Base-by-base conservation (phyloP, 345 rosid species). In the Ailanthus altissimus region DNA sequence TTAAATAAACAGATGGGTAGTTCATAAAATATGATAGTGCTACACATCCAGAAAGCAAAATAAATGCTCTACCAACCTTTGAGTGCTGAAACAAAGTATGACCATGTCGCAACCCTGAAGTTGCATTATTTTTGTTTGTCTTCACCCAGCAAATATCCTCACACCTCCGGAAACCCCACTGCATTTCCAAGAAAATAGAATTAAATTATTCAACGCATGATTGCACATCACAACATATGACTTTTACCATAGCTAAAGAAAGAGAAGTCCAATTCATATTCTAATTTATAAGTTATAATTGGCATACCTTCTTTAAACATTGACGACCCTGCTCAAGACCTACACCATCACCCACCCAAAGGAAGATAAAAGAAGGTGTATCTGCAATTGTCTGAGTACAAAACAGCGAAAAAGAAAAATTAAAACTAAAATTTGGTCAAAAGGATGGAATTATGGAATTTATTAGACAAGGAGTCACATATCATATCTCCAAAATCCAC, bases 71-170 rank as follows among this genome's bases (percentile, higher is more conserved):
- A 67, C 84, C 80, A 67, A 96, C 99, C 95, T 96, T 96, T 63
- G 99, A 93, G 85, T 93, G 99, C 88, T 96, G 99, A 86, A 94
- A 92, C 82, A 96, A 82, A 49, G 99, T 94, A 63, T 89, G 95
- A 70, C 97, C 99, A 83, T 96, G 99, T 26, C 95, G 90, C 82
- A 96, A 86, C 28, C 97, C 94, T 58, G 97, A 93, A 79, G 95
- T 90, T 81, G 98, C 93, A 86, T 85, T 94, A n/a, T 79, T 85
- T 84, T 96, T 96, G 88, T 96, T 96, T 56, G 99, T 96, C 84
- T 96, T 96, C 79, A 96, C 99, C 99, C 99, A 96, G 70, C 99
- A 96, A 65, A 96, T 96, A 84, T 96, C 99, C 74, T 96, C 98
- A 74, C 99, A 96, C 84, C 99, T 94, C 78, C 99, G 85, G 73